Evolutionary conservation across 2,329 filamentous ascomycete genomes (phyloP), one percentile per base, ranked within the genome.

Genomic region (Fusarium xylarioides): DNA sequence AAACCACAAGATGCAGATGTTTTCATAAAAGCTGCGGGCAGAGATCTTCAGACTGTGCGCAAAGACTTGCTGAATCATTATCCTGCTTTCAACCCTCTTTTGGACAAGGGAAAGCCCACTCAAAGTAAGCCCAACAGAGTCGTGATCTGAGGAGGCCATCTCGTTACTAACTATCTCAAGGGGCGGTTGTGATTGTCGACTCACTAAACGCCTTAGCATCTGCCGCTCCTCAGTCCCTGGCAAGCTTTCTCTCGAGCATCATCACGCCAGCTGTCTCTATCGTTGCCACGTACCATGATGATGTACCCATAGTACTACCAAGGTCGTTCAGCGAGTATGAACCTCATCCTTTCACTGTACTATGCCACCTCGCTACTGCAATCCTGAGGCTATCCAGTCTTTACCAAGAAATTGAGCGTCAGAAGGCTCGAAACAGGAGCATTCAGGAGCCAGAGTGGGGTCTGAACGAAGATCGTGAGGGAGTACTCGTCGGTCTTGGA

Each of bases 331-430:
- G 81, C 74, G 86, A 88, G 77, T 91, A 93, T 81, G 84, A 89
- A 23, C 94, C 95, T 2, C 84, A 90, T 34, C 90, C 94, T 0
- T 86, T 97, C 18, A 91, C 91, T 3, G 84, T 95, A 2, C 86
- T 98, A 28, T 89, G 88, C 50, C 97, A 97, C 82, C 90, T 98
- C 65, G 93, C 95, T n/a, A 99, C 96, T 7, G 92, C 94, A 7
- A 89, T 98, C 59, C 87, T 98, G 66, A 91, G 89, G 9, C 86
- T 93, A 1, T 90, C 92, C 43, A 93, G 91, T 19, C 87, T 98
- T 43, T 84, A 90, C 12, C 94, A 98, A 75, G 89, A 93, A 47
- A 86, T 96, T 10, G 90, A 91, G 35, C 87, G 89, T 42, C 94
- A 94, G 79, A 88, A 87, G n/a, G 95, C 95, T 7, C 87, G 88